phyloP scores from a whole-genome alignment of 768 basidiomycete genomes.

The Leccinum uliginosum region DNA sequence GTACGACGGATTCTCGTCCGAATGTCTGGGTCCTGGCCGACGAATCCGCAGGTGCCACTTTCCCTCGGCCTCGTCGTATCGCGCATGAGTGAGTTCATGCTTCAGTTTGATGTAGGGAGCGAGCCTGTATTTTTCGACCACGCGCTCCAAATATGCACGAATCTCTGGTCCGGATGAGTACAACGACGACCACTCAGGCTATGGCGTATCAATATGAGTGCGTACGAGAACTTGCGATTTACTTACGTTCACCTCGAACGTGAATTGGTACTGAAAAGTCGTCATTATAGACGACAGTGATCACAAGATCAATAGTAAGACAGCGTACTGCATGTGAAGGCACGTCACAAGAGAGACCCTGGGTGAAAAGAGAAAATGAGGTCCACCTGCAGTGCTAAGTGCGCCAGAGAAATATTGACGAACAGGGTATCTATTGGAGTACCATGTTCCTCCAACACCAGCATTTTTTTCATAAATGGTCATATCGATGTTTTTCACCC shows the following conservation, averaged over 20 bases:
- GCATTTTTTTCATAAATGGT: constrained; percentile 56
- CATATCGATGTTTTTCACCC: constrained; percentile 48
- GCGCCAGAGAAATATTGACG: constrained; percentile 14
- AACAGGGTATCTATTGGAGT: constrained; percentile 49
- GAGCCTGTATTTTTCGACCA: constrained; percentile 56
- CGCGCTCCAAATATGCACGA: constrained; percentile 44
- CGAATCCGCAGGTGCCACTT: constrained; percentile 56
- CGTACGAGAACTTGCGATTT: background rate
- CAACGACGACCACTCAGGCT: constrained; percentile 60
- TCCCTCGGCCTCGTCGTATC: constrained; percentile 45
- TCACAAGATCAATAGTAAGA: background rate
- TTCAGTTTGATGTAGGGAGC: constrained; percentile 48
- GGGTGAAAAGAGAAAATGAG: background rate
- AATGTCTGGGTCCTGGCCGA: constrained; percentile 19
- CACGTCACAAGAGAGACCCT: constrained; percentile 61
- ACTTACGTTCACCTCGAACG: constrained; percentile 50
- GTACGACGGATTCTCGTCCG: constrained; percentile 19
- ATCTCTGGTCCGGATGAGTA: constrained; percentile 62
- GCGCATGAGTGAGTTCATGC: constrained; percentile 50
- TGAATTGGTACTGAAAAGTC: constrained; percentile 50
- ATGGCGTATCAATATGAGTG: background rate
- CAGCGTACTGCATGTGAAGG: constrained; percentile 49
- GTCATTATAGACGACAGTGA: background rate
- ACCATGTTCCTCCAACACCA: constrained; percentile 65
- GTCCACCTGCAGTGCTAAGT: background rate